These are phyloP conservation scores for Leishmania braziliensis DNA, from an alignment of 208 protist species.

Conservation along the genomic window DNA sequence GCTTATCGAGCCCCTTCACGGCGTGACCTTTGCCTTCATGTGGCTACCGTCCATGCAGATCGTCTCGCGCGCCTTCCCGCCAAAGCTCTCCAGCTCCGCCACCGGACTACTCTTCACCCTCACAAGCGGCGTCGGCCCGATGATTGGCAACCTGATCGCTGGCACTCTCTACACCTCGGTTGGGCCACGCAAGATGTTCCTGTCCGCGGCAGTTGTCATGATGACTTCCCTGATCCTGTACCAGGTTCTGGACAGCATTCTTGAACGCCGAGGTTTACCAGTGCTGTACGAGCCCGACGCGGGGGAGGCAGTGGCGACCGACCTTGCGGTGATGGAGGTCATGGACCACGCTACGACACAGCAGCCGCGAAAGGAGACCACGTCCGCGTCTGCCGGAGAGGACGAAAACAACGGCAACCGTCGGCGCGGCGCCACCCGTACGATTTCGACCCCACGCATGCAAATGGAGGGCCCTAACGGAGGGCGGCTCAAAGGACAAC, in stretches of 20 bases:
- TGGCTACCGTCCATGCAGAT: constrained; percentile 59
- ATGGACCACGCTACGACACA: no score
- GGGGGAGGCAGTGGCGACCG: background rate
- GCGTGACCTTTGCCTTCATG: constrained; percentile 70
- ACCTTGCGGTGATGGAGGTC: background rate
- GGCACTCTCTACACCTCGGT: constrained; percentile 56
- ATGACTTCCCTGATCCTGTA: constrained; percentile 32
- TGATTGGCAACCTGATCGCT: constrained; percentile 57
- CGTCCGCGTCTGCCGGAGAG: background rate
- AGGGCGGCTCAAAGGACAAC: background rate
- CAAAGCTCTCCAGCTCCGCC: constrained; percentile 47
- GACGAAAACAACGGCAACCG: background rate
- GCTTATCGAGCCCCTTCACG: constrained; percentile 73
- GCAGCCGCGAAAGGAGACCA: background rate
- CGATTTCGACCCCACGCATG: background rate
- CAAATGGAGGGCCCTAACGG: background rate
- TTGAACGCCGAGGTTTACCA: constrained; percentile 30
- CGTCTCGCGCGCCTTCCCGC: constrained; percentile 46
- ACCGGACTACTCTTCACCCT: constrained; percentile 62
- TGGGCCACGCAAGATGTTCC: constrained; percentile 57
- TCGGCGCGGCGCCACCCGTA: no score
- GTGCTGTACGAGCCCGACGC: constrained; percentile 24
- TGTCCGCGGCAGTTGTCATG: constrained; percentile 37
- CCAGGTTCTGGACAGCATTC: constrained; percentile 33
- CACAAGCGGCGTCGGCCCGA: constrained; percentile 52